Evolutionary conservation across 495 filamentous ascomycete genomes (phyloP).

Genomic region (Podospora fimiseda): DNA sequence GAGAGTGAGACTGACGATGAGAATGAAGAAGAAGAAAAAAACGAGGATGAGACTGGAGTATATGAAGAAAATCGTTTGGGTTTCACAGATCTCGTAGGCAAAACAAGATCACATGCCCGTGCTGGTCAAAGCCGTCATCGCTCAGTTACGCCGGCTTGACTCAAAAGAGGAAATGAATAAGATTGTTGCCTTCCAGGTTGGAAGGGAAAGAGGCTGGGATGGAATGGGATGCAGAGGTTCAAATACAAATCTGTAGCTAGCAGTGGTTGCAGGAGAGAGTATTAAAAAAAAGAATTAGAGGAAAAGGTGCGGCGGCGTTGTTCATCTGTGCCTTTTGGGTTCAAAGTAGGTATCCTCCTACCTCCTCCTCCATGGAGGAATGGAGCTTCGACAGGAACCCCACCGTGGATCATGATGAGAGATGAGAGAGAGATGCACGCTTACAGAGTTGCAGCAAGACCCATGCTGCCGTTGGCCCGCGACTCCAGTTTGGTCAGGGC

Average conservation of each 20-base stretch:
- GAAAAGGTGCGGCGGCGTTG: neutral
- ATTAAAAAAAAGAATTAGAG: neutral
- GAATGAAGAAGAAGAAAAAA: neutral
- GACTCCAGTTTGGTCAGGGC: constrained; percentile 3
- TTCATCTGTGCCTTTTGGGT: no score
- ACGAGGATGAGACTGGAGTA: neutral
- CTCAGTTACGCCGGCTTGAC: neutral
- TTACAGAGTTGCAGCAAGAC: neutral
- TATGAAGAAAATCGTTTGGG: neutral
- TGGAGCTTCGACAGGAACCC: neutral
- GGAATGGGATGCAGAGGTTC: neutral
- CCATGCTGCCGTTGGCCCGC: constrained; percentile 11
- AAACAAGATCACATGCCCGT: constrained; percentile 11
- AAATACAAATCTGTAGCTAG: neutral
- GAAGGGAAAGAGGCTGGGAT: neutral
- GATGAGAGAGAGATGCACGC: no score
- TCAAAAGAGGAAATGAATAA: neutral
- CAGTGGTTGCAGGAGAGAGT: neutral
- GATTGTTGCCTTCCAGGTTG: neutral
- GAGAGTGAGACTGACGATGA: no score
- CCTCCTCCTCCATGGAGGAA: neutral
- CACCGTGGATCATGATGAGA: neutral
- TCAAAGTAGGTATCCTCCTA: no score
- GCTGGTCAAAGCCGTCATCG: neutral
- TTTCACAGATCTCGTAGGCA: neutral